Evolutionary conservation across 352 stramenopile genomes (phyloP).

Genomic region (Globisporangium alternatum): DNA sequence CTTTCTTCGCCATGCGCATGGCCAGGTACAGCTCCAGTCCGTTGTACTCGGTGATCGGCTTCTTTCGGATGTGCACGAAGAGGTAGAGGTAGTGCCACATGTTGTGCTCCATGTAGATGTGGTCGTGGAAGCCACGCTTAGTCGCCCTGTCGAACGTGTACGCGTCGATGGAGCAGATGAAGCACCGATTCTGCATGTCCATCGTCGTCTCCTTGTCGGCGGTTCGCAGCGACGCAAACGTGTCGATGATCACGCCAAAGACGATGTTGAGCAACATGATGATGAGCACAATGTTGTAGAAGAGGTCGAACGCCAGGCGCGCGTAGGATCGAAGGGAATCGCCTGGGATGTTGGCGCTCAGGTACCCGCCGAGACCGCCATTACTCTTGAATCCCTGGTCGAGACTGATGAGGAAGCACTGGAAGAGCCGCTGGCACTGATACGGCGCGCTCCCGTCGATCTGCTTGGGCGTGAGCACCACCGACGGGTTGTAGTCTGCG

Average conservation of each 20-base stretch:
- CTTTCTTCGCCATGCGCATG: constrained; percentile 70
- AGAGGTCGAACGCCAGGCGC: constrained; percentile 55
- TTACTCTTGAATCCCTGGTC: constrained; percentile 72
- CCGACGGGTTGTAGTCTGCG: constrained; percentile 46
- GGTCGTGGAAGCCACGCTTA: constrained; percentile 67
- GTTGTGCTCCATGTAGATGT: constrained; percentile 76
- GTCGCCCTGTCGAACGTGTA: constrained; percentile 73
- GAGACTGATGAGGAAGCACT: constrained; percentile 70
- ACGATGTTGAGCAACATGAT: constrained; percentile 76
- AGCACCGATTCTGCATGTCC: constrained; percentile 71
- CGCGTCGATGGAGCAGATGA: constrained; percentile 79
- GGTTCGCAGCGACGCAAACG: constrained; percentile 66
- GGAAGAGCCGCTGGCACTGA: constrained; percentile 62
- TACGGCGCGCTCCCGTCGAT: constrained; percentile 36
- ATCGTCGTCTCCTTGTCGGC: constrained; percentile 61
- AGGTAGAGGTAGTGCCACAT: constrained; percentile 83
- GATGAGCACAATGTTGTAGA: constrained; percentile 71
- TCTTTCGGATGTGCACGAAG: constrained; percentile 80
- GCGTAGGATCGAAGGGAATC: constrained; percentile 38
- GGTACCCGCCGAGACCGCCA: constrained; percentile 51
- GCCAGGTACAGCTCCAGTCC: constrained; percentile 79
- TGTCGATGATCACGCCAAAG: constrained; percentile 83
- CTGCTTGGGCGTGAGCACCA: constrained; percentile 30
- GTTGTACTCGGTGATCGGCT: constrained; percentile 75
- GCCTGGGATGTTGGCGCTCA: constrained; percentile 39